Base-by-base conservation (phyloP, 75 land plant genomes). In the Selaginella moellendorffii region DNA sequence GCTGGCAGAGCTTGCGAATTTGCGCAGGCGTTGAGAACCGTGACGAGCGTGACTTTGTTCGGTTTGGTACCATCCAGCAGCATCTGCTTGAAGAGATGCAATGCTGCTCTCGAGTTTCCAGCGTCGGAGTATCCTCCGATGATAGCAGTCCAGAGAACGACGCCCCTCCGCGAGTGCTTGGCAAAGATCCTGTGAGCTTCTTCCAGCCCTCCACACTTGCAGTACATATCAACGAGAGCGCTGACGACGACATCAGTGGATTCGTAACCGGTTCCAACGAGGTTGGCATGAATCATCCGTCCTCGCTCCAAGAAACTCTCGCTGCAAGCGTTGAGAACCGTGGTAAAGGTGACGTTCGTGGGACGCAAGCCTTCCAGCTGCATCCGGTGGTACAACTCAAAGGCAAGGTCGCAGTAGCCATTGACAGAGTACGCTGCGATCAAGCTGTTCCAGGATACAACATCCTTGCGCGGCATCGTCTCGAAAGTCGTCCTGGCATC, bases 391-490 rank as follows among this genome's bases (percentile, higher is more conserved):
- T 67, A 79, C 28, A 74, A 36, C 1, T 1, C 1, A 27, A 79
- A n/a, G 10, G 79, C 77, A 31, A 79, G 68, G 24, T 71, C 29
- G 30, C 69, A 74, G 42, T 36, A 25, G 12, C 85, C 85, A 67
- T 74, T 73, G 25, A 77, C 46, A 30, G 82, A 82, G 64, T 74
- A 77, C 23, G 73, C 72, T 12, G 74, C 30, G 68, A 82, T 73
- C 68, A 82, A 67, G 0, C 74, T 70, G 69, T 74, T 79, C 85
- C 82, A 82, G 14, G 81, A 73, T 8, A 79, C 68, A 9, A 52
- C 54, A 63, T 83, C 80, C 62, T 80, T 80, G 25, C 62, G 65
- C 1, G 62, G 59, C 52, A 61, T 54, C 29, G 69, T 63, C 53
- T 83, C 78, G 75, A 83, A 83, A 1, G 77, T 52, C 24, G 26